A percentile compares a stretch with the other conserved stretches of the same genome.
phyloP scores from a whole-genome alignment of 2,329 filamentous ascomycete genomes.

The Colletotrichum sp. region DNA sequence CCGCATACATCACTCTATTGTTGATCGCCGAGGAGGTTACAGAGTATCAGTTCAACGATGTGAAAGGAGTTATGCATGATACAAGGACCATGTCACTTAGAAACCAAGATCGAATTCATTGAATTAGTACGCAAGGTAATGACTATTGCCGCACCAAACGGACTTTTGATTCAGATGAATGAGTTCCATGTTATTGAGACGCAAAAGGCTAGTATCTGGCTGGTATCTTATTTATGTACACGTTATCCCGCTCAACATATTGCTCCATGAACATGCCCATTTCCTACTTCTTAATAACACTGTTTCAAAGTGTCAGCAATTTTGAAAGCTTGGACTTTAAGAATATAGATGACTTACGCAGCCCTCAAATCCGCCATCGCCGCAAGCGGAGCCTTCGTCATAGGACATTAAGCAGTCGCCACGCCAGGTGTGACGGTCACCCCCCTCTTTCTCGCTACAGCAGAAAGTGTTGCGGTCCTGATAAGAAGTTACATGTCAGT shows the following conservation, averaged over 20 bases:
- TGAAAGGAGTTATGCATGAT: no score
- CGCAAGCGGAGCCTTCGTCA: neutral
- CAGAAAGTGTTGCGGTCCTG: neutral
- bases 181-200: no score
- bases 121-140: no score
- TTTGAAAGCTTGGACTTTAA: accelerated
- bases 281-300: neutral
- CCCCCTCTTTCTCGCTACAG: neutral
- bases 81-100: no score
- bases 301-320: neutral
- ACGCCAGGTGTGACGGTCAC: neutral
- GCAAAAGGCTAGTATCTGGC: no score
- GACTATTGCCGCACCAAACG: no score
- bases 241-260: neutral
- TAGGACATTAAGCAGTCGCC: neutral
- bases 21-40: no score
- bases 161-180: no score
- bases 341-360: neutral
- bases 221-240: neutral
- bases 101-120: no score
- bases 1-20: no score
- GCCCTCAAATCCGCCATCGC: neutral
- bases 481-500: accelerated
- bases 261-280: neutral
- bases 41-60: no score